phyloP scores from a whole-genome alignment of 192 early-diverging fungal species.

The Mortierella antarctica region DNA sequence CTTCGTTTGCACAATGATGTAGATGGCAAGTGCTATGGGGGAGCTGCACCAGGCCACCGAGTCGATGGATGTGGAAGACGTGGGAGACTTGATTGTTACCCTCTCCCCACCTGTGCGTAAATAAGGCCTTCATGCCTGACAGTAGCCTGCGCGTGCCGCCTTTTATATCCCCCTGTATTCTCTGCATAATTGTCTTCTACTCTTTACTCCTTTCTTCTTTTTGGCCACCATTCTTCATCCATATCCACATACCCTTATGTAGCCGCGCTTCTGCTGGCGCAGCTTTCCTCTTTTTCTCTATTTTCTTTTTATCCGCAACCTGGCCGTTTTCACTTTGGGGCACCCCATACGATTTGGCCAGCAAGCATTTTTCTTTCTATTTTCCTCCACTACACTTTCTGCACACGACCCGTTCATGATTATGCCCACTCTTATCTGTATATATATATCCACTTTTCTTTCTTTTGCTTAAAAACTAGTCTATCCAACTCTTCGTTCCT shows the following conservation, averaged over 20 bases:
- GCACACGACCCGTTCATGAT: too few relatives aligned
- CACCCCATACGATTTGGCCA: too few relatives aligned
- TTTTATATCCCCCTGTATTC: background rate
- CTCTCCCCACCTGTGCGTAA: slow-evolving; percentile 23
- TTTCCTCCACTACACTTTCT: too few relatives aligned
- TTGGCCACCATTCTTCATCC: background rate
- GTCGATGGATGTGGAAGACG: slow-evolving; percentile 46
- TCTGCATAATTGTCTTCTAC: background rate
- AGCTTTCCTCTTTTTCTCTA: background rate
- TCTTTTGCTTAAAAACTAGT: too few relatives aligned
- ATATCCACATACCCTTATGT: background rate
- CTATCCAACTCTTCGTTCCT: too few relatives aligned
- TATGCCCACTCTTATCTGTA: too few relatives aligned
- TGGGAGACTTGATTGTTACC: slow-evolving; percentile 48
- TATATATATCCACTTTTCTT: too few relatives aligned
- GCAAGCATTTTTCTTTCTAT: too few relatives aligned
- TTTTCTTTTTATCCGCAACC: background rate
- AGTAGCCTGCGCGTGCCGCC: background rate
- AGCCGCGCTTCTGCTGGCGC: too few relatives aligned
- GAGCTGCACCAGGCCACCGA: slow-evolving; percentile 50
- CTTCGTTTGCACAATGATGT: background rate
- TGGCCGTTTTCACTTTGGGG: too few relatives aligned
- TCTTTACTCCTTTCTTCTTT: background rate
- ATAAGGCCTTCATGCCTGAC: background rate
- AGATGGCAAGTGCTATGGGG: slow-evolving; percentile 51